These are phyloP conservation scores for Pythium chondricola DNA, from an alignment of 352 stramenopile species.

Conservation along the genomic window DNA sequence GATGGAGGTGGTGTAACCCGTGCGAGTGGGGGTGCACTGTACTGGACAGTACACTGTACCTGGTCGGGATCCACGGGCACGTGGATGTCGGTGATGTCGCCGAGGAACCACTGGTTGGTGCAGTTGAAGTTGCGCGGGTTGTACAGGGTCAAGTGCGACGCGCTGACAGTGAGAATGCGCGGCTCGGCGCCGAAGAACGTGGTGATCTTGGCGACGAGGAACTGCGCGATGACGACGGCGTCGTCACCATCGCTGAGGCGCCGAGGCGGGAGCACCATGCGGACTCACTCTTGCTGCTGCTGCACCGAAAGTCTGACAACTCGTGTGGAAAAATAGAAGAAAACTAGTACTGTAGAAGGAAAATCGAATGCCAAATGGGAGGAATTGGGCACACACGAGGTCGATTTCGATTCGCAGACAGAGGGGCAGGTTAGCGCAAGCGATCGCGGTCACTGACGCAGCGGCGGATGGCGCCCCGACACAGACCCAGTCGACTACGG, in stretches of 20 bases:
- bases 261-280: too few relatives aligned
- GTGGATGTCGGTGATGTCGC: slow-evolving; percentile 51
- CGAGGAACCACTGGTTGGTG: slow-evolving; percentile 65
- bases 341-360: too few relatives aligned
- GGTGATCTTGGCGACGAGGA: slow-evolving; percentile 56
- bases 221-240: slow-evolving; percentile 52
- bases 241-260: slow-evolving; percentile 1
- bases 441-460: too few relatives aligned
- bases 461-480: too few relatives aligned
- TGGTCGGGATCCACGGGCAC: slow-evolving; percentile 29
- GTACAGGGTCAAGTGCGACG: slow-evolving; percentile 49
- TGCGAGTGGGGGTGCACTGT: not conserved
- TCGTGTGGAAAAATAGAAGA: too few relatives aligned
- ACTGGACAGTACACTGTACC: slow-evolving; percentile 4
- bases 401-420: too few relatives aligned
- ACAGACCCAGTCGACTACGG: too few relatives aligned
- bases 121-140: slow-evolving; percentile 62
- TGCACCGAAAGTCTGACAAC: too few relatives aligned
- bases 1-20: not conserved
- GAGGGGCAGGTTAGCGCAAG: too few relatives aligned
- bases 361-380: too few relatives aligned
- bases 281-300: too few relatives aligned
- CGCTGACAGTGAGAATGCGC: slow-evolving; percentile 47
- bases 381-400: too few relatives aligned
- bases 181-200: slow-evolving; percentile 64